Conservation (phyloP, 139 green algal genomes). For the Chlorella ohadii region DNA sequence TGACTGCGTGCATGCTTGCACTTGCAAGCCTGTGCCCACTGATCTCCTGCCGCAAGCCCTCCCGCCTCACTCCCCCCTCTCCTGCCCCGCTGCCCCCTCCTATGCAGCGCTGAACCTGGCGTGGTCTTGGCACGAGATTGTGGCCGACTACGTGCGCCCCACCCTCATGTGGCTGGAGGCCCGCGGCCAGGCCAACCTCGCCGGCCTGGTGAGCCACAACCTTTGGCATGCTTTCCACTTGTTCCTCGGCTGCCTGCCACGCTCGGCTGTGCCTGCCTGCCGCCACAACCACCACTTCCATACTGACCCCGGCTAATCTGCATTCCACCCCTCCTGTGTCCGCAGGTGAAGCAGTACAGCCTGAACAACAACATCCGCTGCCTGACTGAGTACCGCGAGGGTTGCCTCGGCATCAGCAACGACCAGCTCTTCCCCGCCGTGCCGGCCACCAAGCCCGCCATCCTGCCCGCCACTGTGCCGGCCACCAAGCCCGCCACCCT, state of each 20-base stretch:
- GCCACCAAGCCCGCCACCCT: too few relatives aligned
- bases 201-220: neutral
- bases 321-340: too few relatives aligned
- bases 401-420: neutral
- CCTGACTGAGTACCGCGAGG: neutral
- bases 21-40: neutral
- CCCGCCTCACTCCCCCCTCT: neutral
- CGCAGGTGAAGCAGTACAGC: neutral
- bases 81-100: too few relatives aligned
- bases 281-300: too few relatives aligned
- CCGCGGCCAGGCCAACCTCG: neutral
- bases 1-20: too few relatives aligned
- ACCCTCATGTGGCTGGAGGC: slow-evolving; percentile 19
- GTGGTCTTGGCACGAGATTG: slow-evolving; percentile 26
- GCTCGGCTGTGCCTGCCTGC: too few relatives aligned
- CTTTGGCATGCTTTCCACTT: too few relatives aligned
- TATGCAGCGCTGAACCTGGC: slow-evolving; percentile 24
- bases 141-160: slow-evolving; percentile 16
- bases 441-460: too few relatives aligned
- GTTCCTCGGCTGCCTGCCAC: too few relatives aligned
- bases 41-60: neutral
- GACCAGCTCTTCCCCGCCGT: too few relatives aligned
- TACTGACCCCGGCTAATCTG: too few relatives aligned
- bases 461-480: too few relatives aligned
- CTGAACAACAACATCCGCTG: slow-evolving; percentile 6